phyloP scores from a whole-genome alignment of 768 basidiomycete genomes.

The Crepidotus variabilis region DNA sequence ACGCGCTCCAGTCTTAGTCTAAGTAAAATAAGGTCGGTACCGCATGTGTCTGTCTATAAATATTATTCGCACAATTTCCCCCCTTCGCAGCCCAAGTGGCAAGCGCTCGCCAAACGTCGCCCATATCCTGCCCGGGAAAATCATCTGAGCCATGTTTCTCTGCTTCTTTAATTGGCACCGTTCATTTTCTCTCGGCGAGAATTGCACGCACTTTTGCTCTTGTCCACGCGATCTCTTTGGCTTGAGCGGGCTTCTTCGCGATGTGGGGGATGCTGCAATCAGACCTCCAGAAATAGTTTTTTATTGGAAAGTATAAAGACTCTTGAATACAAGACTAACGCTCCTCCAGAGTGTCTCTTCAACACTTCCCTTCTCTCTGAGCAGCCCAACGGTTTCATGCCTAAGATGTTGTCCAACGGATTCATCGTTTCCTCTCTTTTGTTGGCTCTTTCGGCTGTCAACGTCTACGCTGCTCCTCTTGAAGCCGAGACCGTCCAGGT shows the following conservation, averaged over 20 bases:
- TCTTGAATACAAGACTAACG: not conserved
- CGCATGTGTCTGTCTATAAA: no score
- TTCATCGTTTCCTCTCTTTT: not conserved
- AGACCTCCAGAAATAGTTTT: not conserved
- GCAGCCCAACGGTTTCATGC: not conserved
- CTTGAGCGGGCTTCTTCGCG: not conserved
- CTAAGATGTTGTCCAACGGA: not conserved
- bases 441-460: not conserved
- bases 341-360: not conserved
- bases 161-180: no score
- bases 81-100: no score
- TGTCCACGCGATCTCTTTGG: not conserved
- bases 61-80: no score
- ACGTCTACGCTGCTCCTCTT: not conserved
- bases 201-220: no score
- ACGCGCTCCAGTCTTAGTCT: no score
- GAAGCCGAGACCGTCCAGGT: not conserved
- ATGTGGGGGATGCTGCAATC: not conserved
- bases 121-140: no score
- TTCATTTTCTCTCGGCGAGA: no score
- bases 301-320: not conserved
- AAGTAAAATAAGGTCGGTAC: no score
- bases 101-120: no score
- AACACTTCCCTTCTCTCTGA: not conserved
- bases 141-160: no score